Evolutionary conservation across 495 filamentous ascomycete species (phyloP), one percentile per base, ranked within the genome.

Genomic region (Lasiosphaeria ovina): DNA sequence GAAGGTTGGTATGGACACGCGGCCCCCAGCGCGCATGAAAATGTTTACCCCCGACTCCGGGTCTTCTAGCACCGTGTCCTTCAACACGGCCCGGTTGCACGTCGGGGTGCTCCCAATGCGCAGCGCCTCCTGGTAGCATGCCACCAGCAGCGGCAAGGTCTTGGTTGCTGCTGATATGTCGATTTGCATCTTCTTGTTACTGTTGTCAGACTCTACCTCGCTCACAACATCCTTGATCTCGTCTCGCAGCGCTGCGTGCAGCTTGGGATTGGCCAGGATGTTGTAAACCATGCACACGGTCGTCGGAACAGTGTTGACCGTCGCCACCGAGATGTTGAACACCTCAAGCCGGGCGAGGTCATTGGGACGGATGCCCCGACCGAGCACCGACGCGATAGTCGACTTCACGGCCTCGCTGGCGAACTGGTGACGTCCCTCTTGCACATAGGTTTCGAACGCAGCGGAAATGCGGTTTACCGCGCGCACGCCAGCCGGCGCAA

Each of bases 251-350:
- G 51, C 51, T 3, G 14, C 12, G 33, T 4, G 51, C 6, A 53
- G 51, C 33, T 35, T 36, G 12, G 51, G 51, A 12, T 53, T 38
- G 51, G 51, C 51, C 11, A 53, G 51, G 32, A 53, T 53, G 34
- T 35, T 38, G 51, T 35, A 53, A n/a, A 53, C 36, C 51, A 53
- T 53, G 12, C 33, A 53, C 7, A 53, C 51, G 33, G 51, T 34
- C 4, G 51, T 53, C 9, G 51, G 51, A 2, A 53, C 51, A 3
- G 51, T 53, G 34, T 53, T 53, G 33, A 53, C 51, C 3, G 51
- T 53, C 4, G 51, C 51, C 11, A 53, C 51, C 3, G 51, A 53
- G 51, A 53, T 53, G 51, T 53, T 53, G 51, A 53, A 53, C 3
- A 53, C 51, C 51, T 53, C 51, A 6, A 53, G 51, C 3, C 51